A percentile compares a stretch with the other conserved stretches of the same genome.
Conservation (phyloP, 805 yeast genomes). For the Candida namnaoensis region DNA sequence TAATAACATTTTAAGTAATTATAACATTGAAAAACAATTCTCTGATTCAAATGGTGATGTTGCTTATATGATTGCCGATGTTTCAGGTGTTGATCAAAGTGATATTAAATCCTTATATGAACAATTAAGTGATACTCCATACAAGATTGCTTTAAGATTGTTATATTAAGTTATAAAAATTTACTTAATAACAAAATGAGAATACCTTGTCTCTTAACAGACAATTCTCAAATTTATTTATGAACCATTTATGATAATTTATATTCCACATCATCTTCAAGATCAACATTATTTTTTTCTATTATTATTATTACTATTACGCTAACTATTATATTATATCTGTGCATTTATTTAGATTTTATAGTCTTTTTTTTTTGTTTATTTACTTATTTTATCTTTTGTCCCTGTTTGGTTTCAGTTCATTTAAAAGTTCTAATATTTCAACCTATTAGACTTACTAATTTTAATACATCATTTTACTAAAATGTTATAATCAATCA, state of each 20-base stretch:
- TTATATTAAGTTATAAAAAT: constrained; percentile 43
- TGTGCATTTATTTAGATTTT: too few species aligned
- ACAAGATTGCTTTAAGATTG: constrained; percentile 84
- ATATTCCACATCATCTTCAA: too few species aligned
- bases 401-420: neutral
- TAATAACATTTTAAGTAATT: constrained; percentile 87
- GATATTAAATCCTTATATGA: constrained; percentile 83
- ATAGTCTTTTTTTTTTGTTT: too few species aligned
- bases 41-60: constrained; percentile 95
- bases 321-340: too few species aligned
- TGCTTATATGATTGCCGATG: constrained; percentile 97
- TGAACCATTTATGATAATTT: too few species aligned
- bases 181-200: neutral
- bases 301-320: too few species aligned
- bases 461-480: neutral
- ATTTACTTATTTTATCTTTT: neutral
- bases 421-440: neutral
- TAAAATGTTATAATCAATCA: too few species aligned
- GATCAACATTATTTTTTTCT: too few species aligned
- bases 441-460: neutral
- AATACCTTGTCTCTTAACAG: too few species aligned
- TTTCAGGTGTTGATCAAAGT: constrained; percentile 70
- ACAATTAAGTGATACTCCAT: constrained; percentile 81
- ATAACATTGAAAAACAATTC: constrained; percentile 96
- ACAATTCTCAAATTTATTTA: too few species aligned